Conservation (phyloP, 75 land plant genomes). For the Picea glauca region DNA sequence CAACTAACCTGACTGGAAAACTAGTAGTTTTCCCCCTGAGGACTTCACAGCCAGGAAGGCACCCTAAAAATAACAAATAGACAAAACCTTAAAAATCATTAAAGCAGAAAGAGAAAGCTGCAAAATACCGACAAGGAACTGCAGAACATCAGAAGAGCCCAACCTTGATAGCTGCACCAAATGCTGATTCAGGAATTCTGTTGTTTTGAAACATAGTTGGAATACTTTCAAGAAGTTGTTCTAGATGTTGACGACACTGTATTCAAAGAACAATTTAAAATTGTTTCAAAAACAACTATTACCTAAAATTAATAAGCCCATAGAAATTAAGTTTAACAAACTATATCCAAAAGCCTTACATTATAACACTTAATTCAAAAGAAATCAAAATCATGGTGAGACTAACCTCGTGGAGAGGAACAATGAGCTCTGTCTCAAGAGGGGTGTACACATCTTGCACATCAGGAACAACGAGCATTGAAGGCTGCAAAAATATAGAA, state of each 20-base stretch:
- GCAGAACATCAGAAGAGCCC: background rate
- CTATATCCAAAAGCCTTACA: background rate
- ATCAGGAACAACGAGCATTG: slow-evolving; percentile 99
- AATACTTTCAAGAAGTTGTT: slow-evolving; percentile 83
- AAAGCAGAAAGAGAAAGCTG: slow-evolving; percentile 4
- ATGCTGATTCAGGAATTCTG: slow-evolving; percentile 75
- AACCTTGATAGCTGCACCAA: slow-evolving; percentile 97
- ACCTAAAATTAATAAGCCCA: background rate
- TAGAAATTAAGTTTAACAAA: background rate
- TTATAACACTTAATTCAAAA: background rate
- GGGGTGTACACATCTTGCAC: slow-evolving; percentile 97
- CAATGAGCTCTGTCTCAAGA: slow-evolving; percentile 74
- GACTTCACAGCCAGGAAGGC: slow-evolving; percentile 87
- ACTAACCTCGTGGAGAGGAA: slow-evolving; percentile 82
- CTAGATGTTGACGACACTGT: slow-evolving; percentile 84
- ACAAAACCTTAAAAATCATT: no score
- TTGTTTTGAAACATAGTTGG: slow-evolving; percentile 87
- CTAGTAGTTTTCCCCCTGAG: slow-evolving; percentile 88
- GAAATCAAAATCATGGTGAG: background rate
- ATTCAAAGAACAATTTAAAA: background rate
- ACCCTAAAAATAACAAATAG: slow-evolving; percentile 18
- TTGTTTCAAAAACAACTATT: background rate
- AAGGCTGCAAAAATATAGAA: slow-evolving; percentile 60
- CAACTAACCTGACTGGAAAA: slow-evolving; percentile 84
- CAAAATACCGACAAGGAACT: background rate